Conservation (phyloP, 2,329 filamentous ascomycete genomes). For the Coniochaeta hoffmannii region DNA sequence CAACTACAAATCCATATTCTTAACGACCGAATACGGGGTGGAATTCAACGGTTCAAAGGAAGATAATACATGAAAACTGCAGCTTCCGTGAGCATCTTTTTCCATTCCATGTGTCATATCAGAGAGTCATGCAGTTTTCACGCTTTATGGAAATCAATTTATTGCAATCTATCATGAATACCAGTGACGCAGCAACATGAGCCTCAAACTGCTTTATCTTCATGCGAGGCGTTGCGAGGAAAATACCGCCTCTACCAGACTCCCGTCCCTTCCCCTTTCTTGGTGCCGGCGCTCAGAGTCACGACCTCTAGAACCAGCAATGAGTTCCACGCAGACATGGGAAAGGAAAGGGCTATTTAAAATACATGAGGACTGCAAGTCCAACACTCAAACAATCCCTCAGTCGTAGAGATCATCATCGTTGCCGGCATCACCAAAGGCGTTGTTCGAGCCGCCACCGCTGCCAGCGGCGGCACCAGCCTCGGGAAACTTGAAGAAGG, state of each 20-base stretch:
- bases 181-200: background rate
- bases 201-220: conserved; percentile 2
- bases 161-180: conserved; percentile 21
- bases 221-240: background rate
- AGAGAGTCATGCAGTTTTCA: background rate
- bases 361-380: conserved; percentile 32
- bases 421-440: conserved; percentile 80
- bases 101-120: too few relatives aligned
- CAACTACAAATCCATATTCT: background rate
- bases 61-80: too few relatives aligned
- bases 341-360: conserved; percentile 27
- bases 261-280: background rate
- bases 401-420: conserved; percentile 98
- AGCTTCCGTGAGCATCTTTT: too few relatives aligned
- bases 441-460: conserved; percentile 48
- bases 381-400: conserved; percentile 21
- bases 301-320: background rate
- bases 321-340: background rate
- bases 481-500: conserved; percentile 95
- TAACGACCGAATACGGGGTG: background rate
- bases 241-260: conserved; percentile 4
- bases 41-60: too few relatives aligned
- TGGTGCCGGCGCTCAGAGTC: background rate
- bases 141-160: conserved; percentile 15
- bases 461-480: conserved; percentile 62